These are phyloP conservation scores for Middelhovenomyces tepae DNA, from an alignment of 805 yeast species.

Conservation along the genomic window DNA sequence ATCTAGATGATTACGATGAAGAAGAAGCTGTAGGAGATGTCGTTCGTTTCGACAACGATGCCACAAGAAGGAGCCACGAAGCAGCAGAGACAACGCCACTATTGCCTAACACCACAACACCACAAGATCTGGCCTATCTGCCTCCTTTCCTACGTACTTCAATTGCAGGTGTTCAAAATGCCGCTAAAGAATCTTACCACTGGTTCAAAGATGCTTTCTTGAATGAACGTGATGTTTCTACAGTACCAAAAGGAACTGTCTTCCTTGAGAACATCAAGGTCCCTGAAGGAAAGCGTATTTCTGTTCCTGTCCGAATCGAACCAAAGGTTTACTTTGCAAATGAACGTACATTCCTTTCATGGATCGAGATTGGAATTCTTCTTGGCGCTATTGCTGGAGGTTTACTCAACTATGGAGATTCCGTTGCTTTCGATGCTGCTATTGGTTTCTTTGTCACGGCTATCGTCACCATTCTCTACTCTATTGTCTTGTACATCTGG, in stretches of 20 bases:
- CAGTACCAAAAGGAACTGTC: slow-evolving; percentile 56
- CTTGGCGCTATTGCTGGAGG: slow-evolving; percentile 86
- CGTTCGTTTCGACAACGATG: slow-evolving; percentile 15
- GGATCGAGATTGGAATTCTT: slow-evolving; percentile 87
- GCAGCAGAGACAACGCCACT: slow-evolving; percentile 14
- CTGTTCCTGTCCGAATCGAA: slow-evolving; percentile 93
- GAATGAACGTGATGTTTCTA: slow-evolving; percentile 40
- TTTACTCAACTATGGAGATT: slow-evolving; percentile 74
- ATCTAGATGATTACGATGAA: slow-evolving; percentile 30
- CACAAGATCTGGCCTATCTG: slow-evolving; percentile 3
- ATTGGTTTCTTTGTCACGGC: slow-evolving; percentile 82
- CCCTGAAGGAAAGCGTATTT: slow-evolving; percentile 82
- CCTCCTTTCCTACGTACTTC: slow-evolving; percentile 6
- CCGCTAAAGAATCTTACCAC: not conserved
- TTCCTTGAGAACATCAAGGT: slow-evolving; percentile 52
- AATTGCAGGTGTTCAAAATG: slow-evolving; percentile 3
- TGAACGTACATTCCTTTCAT: slow-evolving; percentile 86
- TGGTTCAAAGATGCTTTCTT: slow-evolving; percentile 25
- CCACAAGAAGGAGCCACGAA: slow-evolving; percentile 12
- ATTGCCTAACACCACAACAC: slow-evolving; percentile 4
- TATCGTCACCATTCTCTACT: slow-evolving; percentile 58
- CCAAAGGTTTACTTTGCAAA: slow-evolving; percentile 99
- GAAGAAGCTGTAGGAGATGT: slow-evolving; percentile 19
- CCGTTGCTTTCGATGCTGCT: slow-evolving; percentile 67
- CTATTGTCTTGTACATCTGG: slow-evolving; percentile 67